Conservation (phyloP, 2,329 filamentous ascomycete genomes). For the Purpureocillium lavendulum region DNA sequence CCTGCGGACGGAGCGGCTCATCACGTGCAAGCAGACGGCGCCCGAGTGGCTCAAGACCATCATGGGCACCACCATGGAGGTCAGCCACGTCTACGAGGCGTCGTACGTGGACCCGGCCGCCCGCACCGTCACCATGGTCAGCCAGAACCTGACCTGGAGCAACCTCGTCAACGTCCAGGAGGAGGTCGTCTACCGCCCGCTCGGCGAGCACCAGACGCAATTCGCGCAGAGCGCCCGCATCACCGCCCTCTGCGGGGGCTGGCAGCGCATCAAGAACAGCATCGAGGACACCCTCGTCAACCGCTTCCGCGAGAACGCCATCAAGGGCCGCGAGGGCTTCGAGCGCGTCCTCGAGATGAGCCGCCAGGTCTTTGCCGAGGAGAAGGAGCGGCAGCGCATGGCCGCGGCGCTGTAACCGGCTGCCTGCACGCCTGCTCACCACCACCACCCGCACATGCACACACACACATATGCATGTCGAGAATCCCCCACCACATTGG, state of each 20-base stretch:
- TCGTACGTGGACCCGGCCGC: slow-evolving; percentile 81
- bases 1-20: slow-evolving; percentile 53
- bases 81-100: slow-evolving; percentile 87
- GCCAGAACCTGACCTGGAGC: slow-evolving; percentile 86
- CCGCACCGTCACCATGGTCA: slow-evolving; percentile 93
- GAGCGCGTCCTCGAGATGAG: slow-evolving; percentile 93
- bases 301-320: slow-evolving; percentile 85
- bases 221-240: slow-evolving; percentile 90
- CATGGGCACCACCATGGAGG: slow-evolving; percentile 65
- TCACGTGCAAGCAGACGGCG: slow-evolving; percentile 54
- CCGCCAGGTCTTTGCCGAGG: slow-evolving; percentile 81
- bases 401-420: neutral
- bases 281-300: slow-evolving; percentile 90
- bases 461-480: no score
- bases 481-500: no score
- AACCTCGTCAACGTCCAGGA: slow-evolving; percentile 89
- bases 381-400: slow-evolving; percentile 53
- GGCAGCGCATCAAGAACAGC: slow-evolving; percentile 93
- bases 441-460: no score
- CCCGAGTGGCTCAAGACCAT: slow-evolving; percentile 76
- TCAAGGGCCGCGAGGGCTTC: slow-evolving; percentile 86
- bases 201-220: slow-evolving; percentile 52
- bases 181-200: slow-evolving; percentile 77
- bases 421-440: neutral
- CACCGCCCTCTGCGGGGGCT: slow-evolving; percentile 88